These are phyloP conservation scores for Cicer judaicum DNA, from an alignment of 306 rosid genomes.

Conservation along the genomic window DNA sequence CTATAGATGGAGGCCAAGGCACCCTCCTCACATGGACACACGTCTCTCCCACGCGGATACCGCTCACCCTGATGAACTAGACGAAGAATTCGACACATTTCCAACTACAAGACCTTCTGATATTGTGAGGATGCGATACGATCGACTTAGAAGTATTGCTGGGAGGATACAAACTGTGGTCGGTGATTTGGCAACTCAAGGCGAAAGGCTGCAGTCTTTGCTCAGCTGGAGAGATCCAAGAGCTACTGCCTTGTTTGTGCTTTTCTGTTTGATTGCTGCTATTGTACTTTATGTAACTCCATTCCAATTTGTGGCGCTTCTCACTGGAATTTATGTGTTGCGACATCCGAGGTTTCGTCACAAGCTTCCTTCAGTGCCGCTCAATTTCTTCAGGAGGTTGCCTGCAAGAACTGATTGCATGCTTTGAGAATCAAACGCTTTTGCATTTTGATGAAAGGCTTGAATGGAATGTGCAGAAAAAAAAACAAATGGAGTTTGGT, in stretches of 20 bases:
- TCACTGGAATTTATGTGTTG: slow-evolving; percentile 80
- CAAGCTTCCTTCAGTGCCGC: slow-evolving; percentile 95
- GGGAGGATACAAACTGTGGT: slow-evolving; percentile 97
- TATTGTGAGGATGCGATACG: slow-evolving; percentile 89
- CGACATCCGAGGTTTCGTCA: slow-evolving; percentile 97
- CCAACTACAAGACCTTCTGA: slow-evolving; percentile 82
- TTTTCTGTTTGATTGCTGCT: slow-evolving; percentile 92
- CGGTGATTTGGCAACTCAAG: slow-evolving; percentile 97
- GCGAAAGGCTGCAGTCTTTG: slow-evolving; percentile 93
- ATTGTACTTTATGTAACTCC: slow-evolving; percentile 90
- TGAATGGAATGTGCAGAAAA: slow-evolving; percentile 31
- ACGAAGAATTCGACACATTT: slow-evolving; percentile 93
- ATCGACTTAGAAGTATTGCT: slow-evolving; percentile 88
- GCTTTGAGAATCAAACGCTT: slow-evolving; percentile 56
- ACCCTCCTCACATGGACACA: slow-evolving; percentile 99
- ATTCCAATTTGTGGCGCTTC: slow-evolving; percentile 92
- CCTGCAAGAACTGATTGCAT: slow-evolving; percentile 98
- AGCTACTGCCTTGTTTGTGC: slow-evolving; percentile 88
- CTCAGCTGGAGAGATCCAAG: slow-evolving; percentile 99
- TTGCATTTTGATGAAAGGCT: background rate
- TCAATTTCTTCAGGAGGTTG: slow-evolving; percentile 94
- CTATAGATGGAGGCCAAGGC: slow-evolving; percentile 97
- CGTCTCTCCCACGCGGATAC: slow-evolving; percentile 89
- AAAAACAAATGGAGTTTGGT: slow-evolving; percentile 39
- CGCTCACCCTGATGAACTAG: slow-evolving; percentile 90